Percentiles rank a stretch among this genome's conserved stretches.
Evolutionary conservation across 495 filamentous ascomycete genomes (phyloP).

Genomic region (Penicillium robsamsonii): DNA sequence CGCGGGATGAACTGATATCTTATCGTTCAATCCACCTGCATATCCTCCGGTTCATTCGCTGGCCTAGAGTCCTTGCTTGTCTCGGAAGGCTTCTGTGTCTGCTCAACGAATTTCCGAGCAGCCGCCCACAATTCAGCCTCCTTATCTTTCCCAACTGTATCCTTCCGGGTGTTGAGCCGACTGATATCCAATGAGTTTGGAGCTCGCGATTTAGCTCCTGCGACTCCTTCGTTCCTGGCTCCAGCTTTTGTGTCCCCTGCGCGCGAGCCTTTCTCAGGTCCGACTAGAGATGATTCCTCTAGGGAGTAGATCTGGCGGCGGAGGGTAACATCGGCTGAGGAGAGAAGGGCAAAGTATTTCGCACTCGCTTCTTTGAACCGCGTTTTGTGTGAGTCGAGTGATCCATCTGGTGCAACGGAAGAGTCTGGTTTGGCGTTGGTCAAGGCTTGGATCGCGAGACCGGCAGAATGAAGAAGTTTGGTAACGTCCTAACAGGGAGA

Average conservation of each 20-base stretch:
- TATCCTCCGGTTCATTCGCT: constrained; percentile 24
- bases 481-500: constrained; percentile 48
- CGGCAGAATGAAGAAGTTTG: constrained; percentile 64
- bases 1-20: background rate
- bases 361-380: constrained; percentile 62
- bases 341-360: constrained; percentile 66
- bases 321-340: constrained; percentile 66
- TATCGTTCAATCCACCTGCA: constrained; percentile 37
- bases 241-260: constrained; percentile 25
- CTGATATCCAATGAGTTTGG: constrained; percentile 66
- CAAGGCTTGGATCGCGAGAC: constrained; percentile 66
- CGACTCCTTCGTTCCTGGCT: constrained; percentile 7
- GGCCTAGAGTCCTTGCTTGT: constrained; percentile 9
- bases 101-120: constrained; percentile 51
- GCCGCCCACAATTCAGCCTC: constrained; percentile 74
- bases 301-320: constrained; percentile 76
- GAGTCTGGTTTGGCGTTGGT: constrained; percentile 48
- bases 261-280: constrained; percentile 32
- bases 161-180: constrained; percentile 78
- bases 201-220: constrained; percentile 18
- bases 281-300: constrained; percentile 74
- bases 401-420: constrained; percentile 29
- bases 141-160: constrained; percentile 72
- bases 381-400: constrained; percentile 51
- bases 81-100: constrained; percentile 19